These are phyloP conservation scores for Tricholoma saponaceum DNA, from an alignment of 768 basidiomycete species.

Conservation along the genomic window DNA sequence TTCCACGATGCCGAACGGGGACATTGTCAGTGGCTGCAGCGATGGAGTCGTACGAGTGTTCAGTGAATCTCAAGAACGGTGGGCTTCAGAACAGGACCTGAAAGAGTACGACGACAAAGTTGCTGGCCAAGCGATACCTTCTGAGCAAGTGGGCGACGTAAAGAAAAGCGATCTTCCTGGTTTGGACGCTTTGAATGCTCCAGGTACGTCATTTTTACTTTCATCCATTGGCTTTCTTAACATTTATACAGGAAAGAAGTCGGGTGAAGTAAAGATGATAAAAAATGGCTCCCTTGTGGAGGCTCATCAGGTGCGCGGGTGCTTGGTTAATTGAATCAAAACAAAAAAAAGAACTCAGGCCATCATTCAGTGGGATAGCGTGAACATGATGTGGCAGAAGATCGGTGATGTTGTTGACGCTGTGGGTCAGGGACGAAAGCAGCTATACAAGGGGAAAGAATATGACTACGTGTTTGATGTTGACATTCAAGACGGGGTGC, in stretches of 20 bases:
- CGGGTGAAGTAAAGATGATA: conserved; percentile 93
- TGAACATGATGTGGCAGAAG: conserved; percentile 76
- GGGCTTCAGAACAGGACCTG: conserved; percentile 60
- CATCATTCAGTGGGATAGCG: conserved; percentile 70
- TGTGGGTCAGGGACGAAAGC: conserved; percentile 84
- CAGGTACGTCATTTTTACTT: conserved; percentile 47
- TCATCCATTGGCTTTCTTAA: background rate
- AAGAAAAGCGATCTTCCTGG: conserved; percentile 90
- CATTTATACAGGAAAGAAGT: conserved; percentile 66
- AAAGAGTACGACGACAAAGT: conserved; percentile 74
- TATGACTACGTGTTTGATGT: conserved; percentile 99
- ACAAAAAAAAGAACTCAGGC: conserved; percentile 1
- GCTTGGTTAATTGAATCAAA: background rate
- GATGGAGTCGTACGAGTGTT: conserved; percentile 88
- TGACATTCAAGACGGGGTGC: conserved; percentile 89
- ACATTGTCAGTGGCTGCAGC: conserved; percentile 89
- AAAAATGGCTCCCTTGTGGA: conserved; percentile 77
- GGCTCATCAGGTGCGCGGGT: conserved; percentile 72
- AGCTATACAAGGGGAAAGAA: conserved; percentile 89
- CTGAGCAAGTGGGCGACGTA: conserved; percentile 88
- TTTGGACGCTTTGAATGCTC: conserved; percentile 66
- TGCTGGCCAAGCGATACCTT: conserved; percentile 72
- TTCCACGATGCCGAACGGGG: conserved; percentile 81
- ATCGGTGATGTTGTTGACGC: conserved; percentile 96
- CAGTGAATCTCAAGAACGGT: conserved; percentile 67